phyloP scores from a whole-genome alignment of 2,329 filamentous ascomycete species.

The Penicillium janthinellum region DNA sequence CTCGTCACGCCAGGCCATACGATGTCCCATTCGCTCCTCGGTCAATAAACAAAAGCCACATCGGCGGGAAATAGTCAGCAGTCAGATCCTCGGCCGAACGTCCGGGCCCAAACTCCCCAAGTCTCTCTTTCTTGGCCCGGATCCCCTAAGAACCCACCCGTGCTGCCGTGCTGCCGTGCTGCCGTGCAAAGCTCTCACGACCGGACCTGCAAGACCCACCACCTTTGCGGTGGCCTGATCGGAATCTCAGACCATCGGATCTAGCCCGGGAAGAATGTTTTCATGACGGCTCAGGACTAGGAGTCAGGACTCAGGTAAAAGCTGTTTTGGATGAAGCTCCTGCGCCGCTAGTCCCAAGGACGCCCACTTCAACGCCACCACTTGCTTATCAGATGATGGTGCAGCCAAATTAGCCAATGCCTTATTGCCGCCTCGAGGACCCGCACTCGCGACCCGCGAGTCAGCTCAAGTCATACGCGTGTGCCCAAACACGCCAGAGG shows the following conservation, averaged over 20 bases:
- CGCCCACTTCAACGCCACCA: background rate
- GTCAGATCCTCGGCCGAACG: background rate
- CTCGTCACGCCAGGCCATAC: background rate
- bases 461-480: background rate
- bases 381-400: slow-evolving; percentile 2
- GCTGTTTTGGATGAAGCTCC: background rate
- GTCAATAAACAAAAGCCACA: slow-evolving; percentile 1
- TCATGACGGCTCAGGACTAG: too few relatives aligned
- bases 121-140: background rate
- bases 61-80: background rate
- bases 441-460: background rate
- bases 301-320: background rate
- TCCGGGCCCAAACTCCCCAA: background rate
- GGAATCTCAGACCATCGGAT: background rate
- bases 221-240: background rate
- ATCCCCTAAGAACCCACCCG: background rate
- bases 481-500: background rate
- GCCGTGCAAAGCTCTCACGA: too few relatives aligned
- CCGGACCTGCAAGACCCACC: too few relatives aligned
- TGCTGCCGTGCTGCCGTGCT: too few relatives aligned
- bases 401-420: background rate
- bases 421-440: background rate
- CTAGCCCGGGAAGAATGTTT: background rate
- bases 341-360: background rate
- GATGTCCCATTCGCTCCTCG: background rate